A percentile compares a stretch with the other conserved stretches of the same genome.
Evolutionary conservation across 805 yeast genomes (phyloP).

Genomic region (Ogataea trehalophila): DNA sequence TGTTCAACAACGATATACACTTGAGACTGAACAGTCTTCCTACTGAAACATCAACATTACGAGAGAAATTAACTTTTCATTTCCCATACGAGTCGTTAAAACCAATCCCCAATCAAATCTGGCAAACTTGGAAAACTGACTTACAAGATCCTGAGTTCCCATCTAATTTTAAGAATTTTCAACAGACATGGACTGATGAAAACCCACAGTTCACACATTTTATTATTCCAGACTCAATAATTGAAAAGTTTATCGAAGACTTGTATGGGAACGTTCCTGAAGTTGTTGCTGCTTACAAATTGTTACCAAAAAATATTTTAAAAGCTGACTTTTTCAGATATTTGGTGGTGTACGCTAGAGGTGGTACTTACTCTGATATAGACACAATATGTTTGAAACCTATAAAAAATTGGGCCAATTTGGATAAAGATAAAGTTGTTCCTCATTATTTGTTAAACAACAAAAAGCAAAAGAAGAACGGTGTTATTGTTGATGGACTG

Average conservation of each 20-base stretch:
- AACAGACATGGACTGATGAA: conserved; percentile 57
- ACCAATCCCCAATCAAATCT: conserved; percentile 71
- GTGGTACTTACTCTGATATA: conserved; percentile 90
- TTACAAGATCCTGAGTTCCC: conserved; percentile 55
- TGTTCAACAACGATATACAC: not conserved
- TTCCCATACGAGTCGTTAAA: conserved; percentile 68
- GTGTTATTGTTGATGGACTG: no score
- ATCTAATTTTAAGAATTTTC: conserved; percentile 41
- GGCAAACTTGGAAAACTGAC: conserved; percentile 93
- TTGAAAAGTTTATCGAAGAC: conserved; percentile 51
- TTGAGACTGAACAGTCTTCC: conserved; percentile 13
- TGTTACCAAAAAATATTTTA: conserved; percentile 75
- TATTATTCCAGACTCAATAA: conserved; percentile 58
- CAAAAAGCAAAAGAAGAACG: no score
- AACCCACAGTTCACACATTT: conserved; percentile 68
- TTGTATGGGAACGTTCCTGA: conserved; percentile 70
- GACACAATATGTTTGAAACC: conserved; percentile 79
- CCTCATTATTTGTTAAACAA: no score
- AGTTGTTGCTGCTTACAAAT: conserved; percentile 66
- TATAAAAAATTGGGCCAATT: conserved; percentile 69
- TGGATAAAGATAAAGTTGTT: conserved; percentile 21
- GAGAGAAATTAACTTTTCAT: conserved; percentile 61
- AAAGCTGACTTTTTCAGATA: conserved; percentile 95
- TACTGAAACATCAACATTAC: conserved; percentile 19
- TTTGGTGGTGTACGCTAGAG: conserved; percentile 78